phyloP scores from a whole-genome alignment of 495 filamentous ascomycete genomes.

The Hypoxylon subgilvum region DNA sequence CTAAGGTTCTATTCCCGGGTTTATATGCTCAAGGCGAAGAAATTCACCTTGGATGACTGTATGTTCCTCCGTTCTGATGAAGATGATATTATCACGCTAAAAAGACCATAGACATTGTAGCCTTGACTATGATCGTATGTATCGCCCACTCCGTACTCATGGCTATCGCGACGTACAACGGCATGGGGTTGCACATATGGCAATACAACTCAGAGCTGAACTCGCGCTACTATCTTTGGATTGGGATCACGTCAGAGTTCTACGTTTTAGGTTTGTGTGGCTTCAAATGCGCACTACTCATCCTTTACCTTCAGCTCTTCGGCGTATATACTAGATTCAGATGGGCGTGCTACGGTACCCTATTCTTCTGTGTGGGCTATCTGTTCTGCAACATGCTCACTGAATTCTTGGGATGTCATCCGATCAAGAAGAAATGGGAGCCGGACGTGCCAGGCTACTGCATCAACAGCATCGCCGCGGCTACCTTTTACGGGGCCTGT shows the following conservation, averaged over 20 bases:
- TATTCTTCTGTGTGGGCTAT: constrained; percentile 47
- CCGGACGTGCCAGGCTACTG: constrained; percentile 41
- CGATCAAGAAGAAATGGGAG: constrained; percentile 45
- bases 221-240: constrained; percentile 41
- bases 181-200: constrained; percentile 37
- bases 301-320: constrained; percentile 49
- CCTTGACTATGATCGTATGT: constrained; percentile 24
- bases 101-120: constrained; percentile 26
- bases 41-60: constrained; percentile 31
- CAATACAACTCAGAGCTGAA: constrained; percentile 33
- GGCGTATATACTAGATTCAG: constrained; percentile 40
- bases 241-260: constrained; percentile 42
- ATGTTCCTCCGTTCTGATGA: background rate
- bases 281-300: constrained; percentile 45
- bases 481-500: constrained; percentile 27
- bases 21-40: constrained; percentile 24
- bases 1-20: constrained; percentile 30
- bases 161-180: constrained; percentile 36
- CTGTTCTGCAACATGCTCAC: constrained; percentile 47
- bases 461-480: constrained; percentile 36
- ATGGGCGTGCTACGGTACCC: constrained; percentile 43
- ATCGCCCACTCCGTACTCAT: constrained; percentile 35
- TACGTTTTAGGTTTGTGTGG: constrained; percentile 43
- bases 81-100: background rate
- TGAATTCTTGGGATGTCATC: constrained; percentile 46